Percentiles rank a stretch among this genome's conserved stretches.
These are phyloP conservation scores for Entoloma clypeatum DNA, from an alignment of 1,284 basidiomycete species.

Conservation along the genomic window DNA sequence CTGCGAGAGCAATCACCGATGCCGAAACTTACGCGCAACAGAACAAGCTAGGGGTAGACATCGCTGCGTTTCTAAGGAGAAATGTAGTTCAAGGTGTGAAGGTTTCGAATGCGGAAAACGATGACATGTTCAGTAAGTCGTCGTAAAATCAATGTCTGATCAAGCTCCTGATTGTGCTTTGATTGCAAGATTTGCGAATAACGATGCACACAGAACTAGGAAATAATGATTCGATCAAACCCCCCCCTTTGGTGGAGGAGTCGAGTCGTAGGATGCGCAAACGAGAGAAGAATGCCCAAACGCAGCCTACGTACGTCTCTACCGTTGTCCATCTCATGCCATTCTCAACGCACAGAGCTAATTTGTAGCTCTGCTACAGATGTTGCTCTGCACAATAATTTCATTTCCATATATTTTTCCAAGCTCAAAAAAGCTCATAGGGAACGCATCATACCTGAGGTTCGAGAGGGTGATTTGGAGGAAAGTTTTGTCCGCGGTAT, in stretches of 20 bases:
- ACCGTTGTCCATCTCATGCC: constrained; percentile 9
- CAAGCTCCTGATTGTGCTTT: background rate
- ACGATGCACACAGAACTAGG: constrained; percentile 73
- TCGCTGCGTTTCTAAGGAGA: constrained; percentile 61
- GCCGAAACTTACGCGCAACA: constrained; percentile 48
- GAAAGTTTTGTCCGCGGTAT: constrained; percentile 76
- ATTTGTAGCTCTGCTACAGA: constrained; percentile 29
- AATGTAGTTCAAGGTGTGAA: constrained; percentile 71
- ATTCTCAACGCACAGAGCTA: constrained; percentile 16
- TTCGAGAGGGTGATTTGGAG: constrained; percentile 69
- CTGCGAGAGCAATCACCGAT: constrained; percentile 40
- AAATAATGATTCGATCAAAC: constrained; percentile 67
- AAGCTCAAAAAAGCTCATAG: constrained; percentile 66
- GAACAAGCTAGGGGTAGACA: constrained; percentile 53
- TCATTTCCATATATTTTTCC: constrained; percentile 49
- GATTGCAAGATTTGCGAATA: constrained; percentile 52
- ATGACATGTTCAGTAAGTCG: constrained; percentile 55
- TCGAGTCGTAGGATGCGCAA: constrained; percentile 45
- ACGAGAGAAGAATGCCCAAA: constrained; percentile 31
- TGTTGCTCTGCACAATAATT: constrained; percentile 39
- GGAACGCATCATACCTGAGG: constrained; percentile 56
- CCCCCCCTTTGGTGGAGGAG: constrained; percentile 36
- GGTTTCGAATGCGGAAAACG: constrained; percentile 27
- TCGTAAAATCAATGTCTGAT: background rate
- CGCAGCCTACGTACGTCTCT: constrained; percentile 29